Evolutionary conservation across 371 early-diverging fungal genomes (phyloP).

Genomic region (Phascolomyces articulosus): DNA sequence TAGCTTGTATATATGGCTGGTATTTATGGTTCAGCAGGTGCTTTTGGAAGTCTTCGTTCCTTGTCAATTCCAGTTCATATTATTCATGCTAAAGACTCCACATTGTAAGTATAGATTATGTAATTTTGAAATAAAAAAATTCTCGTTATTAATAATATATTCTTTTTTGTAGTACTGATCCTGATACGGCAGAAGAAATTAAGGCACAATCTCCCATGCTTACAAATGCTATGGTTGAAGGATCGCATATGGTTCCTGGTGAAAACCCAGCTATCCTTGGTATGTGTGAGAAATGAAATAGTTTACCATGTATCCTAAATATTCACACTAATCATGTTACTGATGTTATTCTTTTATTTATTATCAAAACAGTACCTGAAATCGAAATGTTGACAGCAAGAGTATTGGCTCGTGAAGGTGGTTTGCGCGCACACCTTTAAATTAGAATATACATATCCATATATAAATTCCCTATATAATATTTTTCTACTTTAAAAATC

Average conservation of each 20-base stretch:
- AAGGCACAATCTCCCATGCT: constrained; percentile 10
- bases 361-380: too few relatives aligned
- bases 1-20: constrained; percentile 12
- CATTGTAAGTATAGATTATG: constrained; percentile 14
- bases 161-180: constrained; percentile 7
- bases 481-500: too few relatives aligned
- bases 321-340: too few relatives aligned
- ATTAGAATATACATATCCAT: too few relatives aligned
- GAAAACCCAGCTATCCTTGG: constrained; percentile 32
- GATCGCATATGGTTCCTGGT: constrained; percentile 38
- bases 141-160: not conserved
- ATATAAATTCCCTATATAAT: too few relatives aligned
- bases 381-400: too few relatives aligned
- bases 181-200: not conserved
- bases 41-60: constrained; percentile 9
- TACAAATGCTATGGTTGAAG: constrained; percentile 22
- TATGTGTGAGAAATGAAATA: constrained; percentile 6
- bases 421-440: too few relatives aligned
- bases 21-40: constrained; percentile 1
- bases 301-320: too few relatives aligned
- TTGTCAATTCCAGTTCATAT: constrained; percentile 19
- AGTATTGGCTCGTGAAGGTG: too few relatives aligned
- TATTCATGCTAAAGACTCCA: constrained; percentile 13
- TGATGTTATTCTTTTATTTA: too few relatives aligned
- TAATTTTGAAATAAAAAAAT: not conserved